These are phyloP conservation scores for Verticillium isaacii DNA, from an alignment of 2,329 filamentous ascomycete genomes.

Conservation along the genomic window DNA sequence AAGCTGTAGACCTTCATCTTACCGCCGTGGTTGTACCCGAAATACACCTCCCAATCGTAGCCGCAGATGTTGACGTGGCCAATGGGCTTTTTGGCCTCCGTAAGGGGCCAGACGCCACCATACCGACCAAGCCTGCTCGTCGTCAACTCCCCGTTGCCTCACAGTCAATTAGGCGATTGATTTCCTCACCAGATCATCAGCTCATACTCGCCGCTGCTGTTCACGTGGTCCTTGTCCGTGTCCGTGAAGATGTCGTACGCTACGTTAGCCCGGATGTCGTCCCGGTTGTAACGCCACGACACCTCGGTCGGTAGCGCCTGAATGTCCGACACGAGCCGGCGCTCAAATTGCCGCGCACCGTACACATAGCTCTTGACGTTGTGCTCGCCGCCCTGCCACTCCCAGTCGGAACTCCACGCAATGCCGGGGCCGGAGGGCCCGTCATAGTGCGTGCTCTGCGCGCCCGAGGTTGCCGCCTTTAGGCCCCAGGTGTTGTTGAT, in stretches of 20 bases:
- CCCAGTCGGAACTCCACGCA: constrained; percentile 34
- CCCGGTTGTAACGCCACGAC: constrained; percentile 40
- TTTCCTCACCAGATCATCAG: constrained; percentile 56
- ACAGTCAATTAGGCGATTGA: neutral
- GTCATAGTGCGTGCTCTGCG: constrained; percentile 36
- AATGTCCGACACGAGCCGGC: constrained; percentile 25
- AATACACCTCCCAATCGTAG: constrained; percentile 46
- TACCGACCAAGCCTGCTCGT: constrained; percentile 44
- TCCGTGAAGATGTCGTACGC: constrained; percentile 59
- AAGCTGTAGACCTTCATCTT: constrained; percentile 52
- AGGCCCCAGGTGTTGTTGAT: constrained; percentile 41
- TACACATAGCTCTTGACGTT: constrained; percentile 42
- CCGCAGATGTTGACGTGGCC: constrained; percentile 10
- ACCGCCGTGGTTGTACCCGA: constrained; percentile 43
- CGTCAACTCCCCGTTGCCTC: too few relatives aligned
- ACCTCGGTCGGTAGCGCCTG: constrained; percentile 26
- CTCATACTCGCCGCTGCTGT: constrained; percentile 45
- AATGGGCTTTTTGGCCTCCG: constrained; percentile 12
- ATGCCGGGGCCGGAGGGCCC: constrained; percentile 23
- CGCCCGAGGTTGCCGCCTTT: constrained; percentile 25
- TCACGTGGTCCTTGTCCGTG: constrained; percentile 24
- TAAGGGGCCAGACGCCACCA: constrained; percentile 48
- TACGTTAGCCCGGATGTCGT: constrained; percentile 49
- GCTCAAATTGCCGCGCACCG: constrained; percentile 26
- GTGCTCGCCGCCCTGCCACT: constrained; percentile 30